These are phyloP conservation scores for Yamadazyma sp. DNA, from an alignment of 805 yeast genomes.

Conservation along the genomic window DNA sequence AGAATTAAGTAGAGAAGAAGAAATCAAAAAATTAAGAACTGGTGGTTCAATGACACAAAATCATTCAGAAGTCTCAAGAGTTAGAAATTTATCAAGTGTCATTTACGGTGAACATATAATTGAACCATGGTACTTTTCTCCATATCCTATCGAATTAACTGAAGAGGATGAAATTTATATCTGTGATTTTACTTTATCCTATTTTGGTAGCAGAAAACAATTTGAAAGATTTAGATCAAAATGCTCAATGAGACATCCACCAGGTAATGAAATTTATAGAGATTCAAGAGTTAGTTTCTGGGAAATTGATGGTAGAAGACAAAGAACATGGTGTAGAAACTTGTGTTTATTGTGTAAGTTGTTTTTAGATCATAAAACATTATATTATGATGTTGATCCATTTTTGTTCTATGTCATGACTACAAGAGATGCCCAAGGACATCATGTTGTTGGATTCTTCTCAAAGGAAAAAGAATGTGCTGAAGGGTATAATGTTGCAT, in stretches of 20 bases:
- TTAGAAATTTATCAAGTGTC: constrained; percentile 74
- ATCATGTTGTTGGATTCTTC: constrained; percentile 93
- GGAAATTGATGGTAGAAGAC: constrained; percentile 96
- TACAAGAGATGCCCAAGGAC: constrained; percentile 81
- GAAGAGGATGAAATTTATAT: constrained; percentile 88
- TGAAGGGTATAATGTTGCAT: constrained; percentile 93
- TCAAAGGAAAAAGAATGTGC: constrained; percentile 97
- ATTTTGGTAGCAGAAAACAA: constrained; percentile 85
- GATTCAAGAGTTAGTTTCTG: constrained; percentile 91
- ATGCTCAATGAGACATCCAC: constrained; percentile 91
- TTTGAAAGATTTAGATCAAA: constrained; percentile 89
- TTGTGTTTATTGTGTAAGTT: constrained; percentile 85
- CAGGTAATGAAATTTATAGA: constrained; percentile 95
- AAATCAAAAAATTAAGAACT: constrained; percentile 85
- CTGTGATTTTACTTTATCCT: constrained; percentile 86
- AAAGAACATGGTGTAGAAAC: constrained; percentile 96
- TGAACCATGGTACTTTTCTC: constrained; percentile 99
- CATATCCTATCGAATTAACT: constrained; percentile 92
- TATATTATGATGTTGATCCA: constrained; percentile 98
- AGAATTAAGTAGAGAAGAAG: constrained; percentile 82
- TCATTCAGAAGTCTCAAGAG: constrained; percentile 82
- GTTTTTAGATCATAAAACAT: constrained; percentile 91
- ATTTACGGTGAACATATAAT: constrained; percentile 87
- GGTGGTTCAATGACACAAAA: constrained; percentile 97
- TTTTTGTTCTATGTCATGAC: constrained; percentile 96